A percentile compares a stretch with the other conserved stretches of the same genome.
Evolutionary conservation across 768 basidiomycete species (phyloP).

Genomic region (Collybia sp.): DNA sequence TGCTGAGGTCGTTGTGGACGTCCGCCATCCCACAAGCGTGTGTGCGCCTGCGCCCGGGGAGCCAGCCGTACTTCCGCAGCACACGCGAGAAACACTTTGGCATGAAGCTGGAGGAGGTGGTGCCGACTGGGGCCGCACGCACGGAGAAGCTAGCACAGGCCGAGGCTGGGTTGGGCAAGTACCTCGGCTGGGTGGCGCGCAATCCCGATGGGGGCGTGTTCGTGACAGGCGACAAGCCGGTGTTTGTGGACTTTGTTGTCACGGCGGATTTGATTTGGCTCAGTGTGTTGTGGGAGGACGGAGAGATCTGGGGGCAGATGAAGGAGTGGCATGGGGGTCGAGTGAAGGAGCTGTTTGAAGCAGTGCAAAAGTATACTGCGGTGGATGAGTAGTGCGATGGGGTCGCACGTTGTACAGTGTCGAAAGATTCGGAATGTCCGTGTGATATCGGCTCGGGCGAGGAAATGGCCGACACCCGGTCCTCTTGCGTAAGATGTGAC

Average conservation of each 20-base stretch:
- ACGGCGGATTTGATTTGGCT: conserved; percentile 20
- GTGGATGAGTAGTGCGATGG: no score
- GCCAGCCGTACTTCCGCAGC: conserved; percentile 21
- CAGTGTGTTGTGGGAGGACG: conserved; percentile 22
- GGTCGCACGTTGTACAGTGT: no score
- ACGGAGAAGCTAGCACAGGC: conserved; percentile 32
- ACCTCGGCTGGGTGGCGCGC: conserved; percentile 20
- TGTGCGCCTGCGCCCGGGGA: conserved; percentile 10
- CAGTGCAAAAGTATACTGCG: conserved; percentile 15
- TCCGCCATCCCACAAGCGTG: conserved; percentile 1
- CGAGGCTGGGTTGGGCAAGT: conserved; percentile 22
- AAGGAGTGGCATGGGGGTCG: conserved; percentile 24
- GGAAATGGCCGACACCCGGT: no score
- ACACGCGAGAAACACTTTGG: conserved; percentile 31
- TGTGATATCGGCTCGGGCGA: no score
- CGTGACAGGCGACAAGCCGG: conserved; percentile 25
- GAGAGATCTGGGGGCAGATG: conserved; percentile 29
- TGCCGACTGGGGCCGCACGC: conserved; percentile 22
- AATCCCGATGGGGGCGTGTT: conserved; percentile 1
- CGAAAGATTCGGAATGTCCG: no score
- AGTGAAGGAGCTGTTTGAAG: conserved; percentile 21
- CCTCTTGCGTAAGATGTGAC: no score
- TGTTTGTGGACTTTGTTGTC: conserved; percentile 32
- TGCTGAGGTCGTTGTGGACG: conserved; percentile 7
- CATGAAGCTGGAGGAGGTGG: conserved; percentile 28